phyloP scores from a whole-genome alignment of 2,329 filamentous ascomycete genomes.

The Fusarium fujikuroi region DNA sequence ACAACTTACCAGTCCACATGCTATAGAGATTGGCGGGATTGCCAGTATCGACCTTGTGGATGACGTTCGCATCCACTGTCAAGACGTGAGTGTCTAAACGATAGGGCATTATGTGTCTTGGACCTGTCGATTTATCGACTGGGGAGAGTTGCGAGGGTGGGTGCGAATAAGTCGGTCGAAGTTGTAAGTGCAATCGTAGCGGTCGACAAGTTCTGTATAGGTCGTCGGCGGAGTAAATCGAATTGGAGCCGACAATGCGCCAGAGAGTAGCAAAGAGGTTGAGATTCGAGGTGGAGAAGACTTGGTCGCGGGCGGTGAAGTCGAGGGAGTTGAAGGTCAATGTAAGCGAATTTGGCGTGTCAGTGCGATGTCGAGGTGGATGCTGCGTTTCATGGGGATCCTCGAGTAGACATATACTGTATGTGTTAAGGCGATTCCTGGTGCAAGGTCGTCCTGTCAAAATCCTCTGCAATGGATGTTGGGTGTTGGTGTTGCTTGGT shows the following conservation, averaged over 20 bases:
- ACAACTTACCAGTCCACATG: slow-evolving; percentile 92
- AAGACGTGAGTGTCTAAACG: slow-evolving; percentile 86
- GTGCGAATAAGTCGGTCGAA: slow-evolving; percentile 13
- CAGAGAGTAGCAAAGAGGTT: slow-evolving; percentile 18
- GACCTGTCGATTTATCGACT: slow-evolving; percentile 50
- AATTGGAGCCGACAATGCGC: slow-evolving; percentile 37
- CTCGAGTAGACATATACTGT: slow-evolving; percentile 39
- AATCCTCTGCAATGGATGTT: slow-evolving; percentile 22
- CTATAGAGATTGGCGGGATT: slow-evolving; percentile 94
- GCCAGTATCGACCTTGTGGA: slow-evolving; percentile 93
- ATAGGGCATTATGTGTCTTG: slow-evolving; percentile 75
- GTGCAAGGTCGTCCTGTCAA: slow-evolving; percentile 22
- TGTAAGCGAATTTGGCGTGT: slow-evolving; percentile 32
- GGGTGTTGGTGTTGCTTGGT: slow-evolving; percentile 21
- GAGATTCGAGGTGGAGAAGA: slow-evolving; percentile 10
- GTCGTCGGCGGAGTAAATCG: slow-evolving; percentile 37
- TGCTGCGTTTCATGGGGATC: slow-evolving; percentile 41
- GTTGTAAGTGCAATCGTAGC: slow-evolving; percentile 19
- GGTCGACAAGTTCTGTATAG: slow-evolving; percentile 2
- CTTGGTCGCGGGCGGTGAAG: slow-evolving; percentile 10
- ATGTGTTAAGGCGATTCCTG: slow-evolving; percentile 23
- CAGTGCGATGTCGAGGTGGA: slow-evolving; percentile 33
- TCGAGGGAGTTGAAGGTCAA: slow-evolving; percentile 19
- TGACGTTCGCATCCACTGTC: slow-evolving; percentile 89
- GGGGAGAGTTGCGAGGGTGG: slow-evolving; percentile 44